These are phyloP conservation scores for Tremellales sp. DNA, from an alignment of 1,284 basidiomycete genomes.

Conservation along the genomic window DNA sequence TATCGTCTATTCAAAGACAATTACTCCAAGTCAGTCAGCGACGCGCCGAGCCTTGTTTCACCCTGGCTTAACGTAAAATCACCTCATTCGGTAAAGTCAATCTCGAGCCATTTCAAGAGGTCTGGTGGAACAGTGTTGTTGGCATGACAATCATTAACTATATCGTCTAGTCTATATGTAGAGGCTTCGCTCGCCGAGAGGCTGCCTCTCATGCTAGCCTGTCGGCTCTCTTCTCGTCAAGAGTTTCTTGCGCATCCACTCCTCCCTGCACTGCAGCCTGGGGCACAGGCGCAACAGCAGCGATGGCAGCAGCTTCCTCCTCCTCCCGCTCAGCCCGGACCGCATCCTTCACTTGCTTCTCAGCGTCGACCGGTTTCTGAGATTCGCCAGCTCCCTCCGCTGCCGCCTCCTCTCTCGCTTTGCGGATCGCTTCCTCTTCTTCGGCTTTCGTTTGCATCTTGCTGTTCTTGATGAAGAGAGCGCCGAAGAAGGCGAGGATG, in stretches of 20 bases:
- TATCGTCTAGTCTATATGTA: no score
- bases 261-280: conserved; percentile 9
- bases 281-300: conserved; percentile 4
- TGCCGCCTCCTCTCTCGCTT: conserved; percentile 16
- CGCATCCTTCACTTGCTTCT: conserved; percentile 2
- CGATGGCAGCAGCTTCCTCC: conserved; percentile 2
- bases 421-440: conserved; percentile 21
- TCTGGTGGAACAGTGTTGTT: no score
- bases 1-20: no score
- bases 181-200: no score
- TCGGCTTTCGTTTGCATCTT: conserved; percentile 36
- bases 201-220: no score
- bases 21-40: no score
- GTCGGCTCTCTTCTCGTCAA: conserved; percentile 12
- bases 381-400: background rate
- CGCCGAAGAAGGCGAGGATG: conserved; percentile 28
- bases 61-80: no score
- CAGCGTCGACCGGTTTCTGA: background rate
- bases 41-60: no score
- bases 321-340: conserved; percentile 10
- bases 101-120: no score
- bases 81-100: no score
- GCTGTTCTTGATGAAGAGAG: conserved; percentile 35
- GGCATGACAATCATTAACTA: no score
- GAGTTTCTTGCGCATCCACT: conserved; percentile 5